Evolutionary conservation across 768 basidiomycete genomes (phyloP).

Genomic region (Dentipellis fragilis): DNA sequence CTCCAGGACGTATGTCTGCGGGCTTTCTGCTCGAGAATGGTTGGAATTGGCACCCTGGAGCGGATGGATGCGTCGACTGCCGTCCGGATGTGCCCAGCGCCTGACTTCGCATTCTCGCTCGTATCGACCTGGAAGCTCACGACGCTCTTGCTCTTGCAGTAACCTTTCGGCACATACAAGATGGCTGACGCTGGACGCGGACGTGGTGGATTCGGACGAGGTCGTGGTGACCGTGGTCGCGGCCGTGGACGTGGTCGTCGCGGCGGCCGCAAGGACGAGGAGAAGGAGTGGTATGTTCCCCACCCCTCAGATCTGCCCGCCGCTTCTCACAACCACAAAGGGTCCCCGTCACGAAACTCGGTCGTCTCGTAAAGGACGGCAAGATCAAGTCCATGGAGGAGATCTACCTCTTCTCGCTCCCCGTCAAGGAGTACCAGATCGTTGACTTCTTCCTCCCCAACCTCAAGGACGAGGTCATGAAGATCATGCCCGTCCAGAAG

Average conservation of each 20-base stretch:
- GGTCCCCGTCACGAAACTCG: constrained; percentile 98
- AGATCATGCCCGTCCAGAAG: constrained; percentile 99
- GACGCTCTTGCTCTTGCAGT: constrained; percentile 15
- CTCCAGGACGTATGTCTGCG: neutral
- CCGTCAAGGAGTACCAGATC: constrained; percentile 99
- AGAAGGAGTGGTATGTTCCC: constrained; percentile 88
- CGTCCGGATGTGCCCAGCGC: neutral
- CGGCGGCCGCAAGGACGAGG: constrained; percentile 97
- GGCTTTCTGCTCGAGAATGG: neutral
- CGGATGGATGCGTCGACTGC: constrained; percentile 5
- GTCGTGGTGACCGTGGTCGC: constrained; percentile 54
- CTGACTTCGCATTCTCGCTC: neutral
- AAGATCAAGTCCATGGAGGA: constrained; percentile 99
- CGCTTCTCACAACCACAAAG: constrained; percentile 28
- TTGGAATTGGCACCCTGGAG: neutral
- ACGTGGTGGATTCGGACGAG: constrained; percentile 86
- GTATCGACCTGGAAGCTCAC: constrained; percentile 1
- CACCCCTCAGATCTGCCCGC: neutral
- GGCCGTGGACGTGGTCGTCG: constrained; percentile 79
- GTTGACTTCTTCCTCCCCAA: constrained; percentile 99
- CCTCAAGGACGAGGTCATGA: constrained; percentile 99
- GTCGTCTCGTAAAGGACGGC: constrained; percentile 97
- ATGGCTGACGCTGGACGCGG: constrained; percentile 90
- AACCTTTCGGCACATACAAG: constrained; percentile 17
- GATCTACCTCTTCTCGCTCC: constrained; percentile 99